A percentile compares a stretch with the other conserved stretches of the same genome.
Conservation (phyloP, 1,284 basidiomycete species). For the Papiliotrema nemorosa region DNA sequence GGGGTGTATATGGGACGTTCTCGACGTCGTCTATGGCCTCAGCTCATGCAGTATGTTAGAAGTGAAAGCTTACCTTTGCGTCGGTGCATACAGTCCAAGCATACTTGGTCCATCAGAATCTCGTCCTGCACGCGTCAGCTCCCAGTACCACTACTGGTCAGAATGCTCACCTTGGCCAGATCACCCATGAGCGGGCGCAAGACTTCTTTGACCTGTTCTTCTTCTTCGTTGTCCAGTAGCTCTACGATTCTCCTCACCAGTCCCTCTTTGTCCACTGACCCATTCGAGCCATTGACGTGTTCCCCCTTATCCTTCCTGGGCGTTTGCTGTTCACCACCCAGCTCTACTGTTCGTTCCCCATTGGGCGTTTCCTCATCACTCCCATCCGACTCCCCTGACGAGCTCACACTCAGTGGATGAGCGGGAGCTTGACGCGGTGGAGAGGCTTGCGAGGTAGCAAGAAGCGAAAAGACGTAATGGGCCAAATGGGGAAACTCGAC, state of each 20-base stretch:
- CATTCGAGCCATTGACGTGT: neutral
- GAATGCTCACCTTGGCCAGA: slow-evolving; percentile 60
- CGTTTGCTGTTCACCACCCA: slow-evolving; percentile 6
- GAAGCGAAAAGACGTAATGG: slow-evolving; percentile 41
- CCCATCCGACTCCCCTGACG: slow-evolving; percentile 41
- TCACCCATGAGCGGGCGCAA: slow-evolving; percentile 68
- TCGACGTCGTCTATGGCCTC: slow-evolving; percentile 40
- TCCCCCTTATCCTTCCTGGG: slow-evolving; percentile 2
- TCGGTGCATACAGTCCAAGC: slow-evolving; percentile 49
- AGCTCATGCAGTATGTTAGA: neutral
- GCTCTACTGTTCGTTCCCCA: slow-evolving; percentile 1
- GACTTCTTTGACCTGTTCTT: slow-evolving; percentile 74
- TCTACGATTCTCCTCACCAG: slow-evolving; percentile 66
- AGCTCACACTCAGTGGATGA: slow-evolving; percentile 45
- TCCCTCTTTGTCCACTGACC: slow-evolving; percentile 41
- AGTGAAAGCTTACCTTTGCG: slow-evolving; percentile 53
- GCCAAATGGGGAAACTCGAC: slow-evolving; percentile 37
- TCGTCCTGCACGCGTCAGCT: slow-evolving; percentile 38
- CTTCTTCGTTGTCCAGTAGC: slow-evolving; percentile 72
- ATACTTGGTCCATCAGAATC: slow-evolving; percentile 48
- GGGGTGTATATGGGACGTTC: slow-evolving; percentile 40
- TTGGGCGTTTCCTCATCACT: slow-evolving; percentile 21
- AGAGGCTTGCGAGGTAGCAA: slow-evolving; percentile 22
- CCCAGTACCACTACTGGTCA: neutral
- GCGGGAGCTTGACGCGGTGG: slow-evolving; percentile 19